Conservation (phyloP, 768 basidiomycete genomes). For the Mycena filopes region DNA sequence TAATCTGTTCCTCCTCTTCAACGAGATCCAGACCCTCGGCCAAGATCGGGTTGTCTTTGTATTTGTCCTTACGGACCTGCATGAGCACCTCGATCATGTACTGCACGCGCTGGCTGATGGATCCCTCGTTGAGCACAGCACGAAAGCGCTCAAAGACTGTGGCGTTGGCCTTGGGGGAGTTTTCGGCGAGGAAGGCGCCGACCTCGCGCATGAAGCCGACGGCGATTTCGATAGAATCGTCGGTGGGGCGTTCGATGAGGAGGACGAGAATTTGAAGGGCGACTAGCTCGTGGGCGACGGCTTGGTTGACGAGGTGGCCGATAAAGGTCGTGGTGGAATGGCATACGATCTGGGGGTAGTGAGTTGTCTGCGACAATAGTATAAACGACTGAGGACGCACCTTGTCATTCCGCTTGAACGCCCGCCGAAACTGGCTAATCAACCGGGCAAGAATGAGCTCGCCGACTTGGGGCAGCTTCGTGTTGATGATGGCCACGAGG, state of each 20-base stretch:
- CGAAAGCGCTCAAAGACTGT: slow-evolving; percentile 97
- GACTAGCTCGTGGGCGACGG: slow-evolving; percentile 92
- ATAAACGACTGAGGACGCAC: slow-evolving; percentile 53
- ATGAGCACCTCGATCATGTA: slow-evolving; percentile 99
- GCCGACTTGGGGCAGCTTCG: slow-evolving; percentile 96
- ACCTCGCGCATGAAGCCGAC: slow-evolving; percentile 98
- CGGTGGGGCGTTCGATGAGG: slow-evolving; percentile 94
- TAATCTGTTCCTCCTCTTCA: slow-evolving; percentile 98
- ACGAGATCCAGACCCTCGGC: slow-evolving; percentile 96
- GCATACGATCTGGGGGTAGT: slow-evolving; percentile 78
- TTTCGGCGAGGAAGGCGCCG: slow-evolving; percentile 93
- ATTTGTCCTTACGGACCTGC: slow-evolving; percentile 99
- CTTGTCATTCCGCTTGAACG: slow-evolving; percentile 98
- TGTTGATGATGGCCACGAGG: slow-evolving; percentile 94
- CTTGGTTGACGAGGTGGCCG: slow-evolving; percentile 93
- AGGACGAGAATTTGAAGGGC: slow-evolving; percentile 95
- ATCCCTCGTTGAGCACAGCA: slow-evolving; percentile 93
- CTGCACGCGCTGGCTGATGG: slow-evolving; percentile 95
- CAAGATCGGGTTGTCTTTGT: slow-evolving; percentile 96
- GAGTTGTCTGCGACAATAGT: not conserved
- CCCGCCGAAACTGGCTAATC: slow-evolving; percentile 93
- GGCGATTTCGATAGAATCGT: slow-evolving; percentile 98
- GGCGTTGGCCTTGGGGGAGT: slow-evolving; percentile 95
- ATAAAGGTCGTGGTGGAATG: slow-evolving; percentile 93
- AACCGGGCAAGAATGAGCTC: slow-evolving; percentile 90